Percentiles rank a stretch among this genome's conserved stretches.
These are phyloP conservation scores for Yamadazyma friedrichii DNA, from an alignment of 1,139 yeast genomes.

Conservation along the genomic window DNA sequence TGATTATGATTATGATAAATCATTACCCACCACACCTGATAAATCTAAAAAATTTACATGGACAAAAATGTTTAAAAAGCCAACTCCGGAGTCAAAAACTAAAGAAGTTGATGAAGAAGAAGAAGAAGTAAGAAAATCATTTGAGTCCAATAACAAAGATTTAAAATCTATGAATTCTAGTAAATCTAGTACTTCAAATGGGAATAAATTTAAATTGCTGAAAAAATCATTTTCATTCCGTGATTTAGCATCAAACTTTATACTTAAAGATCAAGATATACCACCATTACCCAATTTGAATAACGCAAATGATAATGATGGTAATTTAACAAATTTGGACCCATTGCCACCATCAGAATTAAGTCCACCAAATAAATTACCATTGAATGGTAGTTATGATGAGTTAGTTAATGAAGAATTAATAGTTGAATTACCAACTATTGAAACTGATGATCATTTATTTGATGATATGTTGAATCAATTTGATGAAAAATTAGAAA, in stretches of 20 bases:
- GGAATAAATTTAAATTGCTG: constrained; percentile 6
- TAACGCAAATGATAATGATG: not conserved
- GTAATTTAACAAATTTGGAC: constrained; percentile 5
- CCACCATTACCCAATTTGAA: constrained; percentile 8
- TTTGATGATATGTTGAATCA: constrained; percentile 35
- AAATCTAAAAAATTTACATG: constrained; percentile 11
- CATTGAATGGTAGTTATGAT: not conserved
- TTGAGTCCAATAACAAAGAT: constrained; percentile 1
- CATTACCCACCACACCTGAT: not conserved
- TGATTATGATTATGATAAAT: not conserved
- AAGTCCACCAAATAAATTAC: not conserved
- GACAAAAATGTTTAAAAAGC: constrained; percentile 15
- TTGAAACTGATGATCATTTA: constrained; percentile 31
- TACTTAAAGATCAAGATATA: constrained; percentile 10
- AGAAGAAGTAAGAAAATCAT: not conserved
- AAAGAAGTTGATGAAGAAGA: not conserved
- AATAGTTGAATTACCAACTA: constrained; percentile 24
- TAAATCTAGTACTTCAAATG: constrained; percentile 6
- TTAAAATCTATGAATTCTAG: constrained; percentile 9
- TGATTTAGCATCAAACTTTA: constrained; percentile 15
- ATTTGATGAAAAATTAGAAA: constrained; percentile 26
- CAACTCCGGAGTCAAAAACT: not conserved
- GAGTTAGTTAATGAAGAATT: not conserved
- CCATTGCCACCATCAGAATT: constrained; percentile 10
- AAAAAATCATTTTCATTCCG: constrained; percentile 16